These are phyloP conservation scores for Lolium perenne DNA, from an alignment of 176 grass and related monocot genomes.

Conservation along the genomic window DNA sequence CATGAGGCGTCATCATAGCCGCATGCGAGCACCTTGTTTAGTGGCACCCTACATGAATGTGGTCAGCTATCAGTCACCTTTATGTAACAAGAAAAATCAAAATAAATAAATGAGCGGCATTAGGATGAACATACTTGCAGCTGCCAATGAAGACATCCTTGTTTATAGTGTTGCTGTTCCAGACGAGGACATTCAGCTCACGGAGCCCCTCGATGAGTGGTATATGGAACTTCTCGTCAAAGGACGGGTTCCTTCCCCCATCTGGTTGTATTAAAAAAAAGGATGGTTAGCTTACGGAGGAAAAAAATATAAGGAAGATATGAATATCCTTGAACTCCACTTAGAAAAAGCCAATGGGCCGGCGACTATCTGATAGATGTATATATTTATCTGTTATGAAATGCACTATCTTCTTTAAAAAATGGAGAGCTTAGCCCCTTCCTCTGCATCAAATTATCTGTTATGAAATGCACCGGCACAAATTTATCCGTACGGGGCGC, in stretches of 20 bases:
- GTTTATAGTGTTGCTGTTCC: constrained; percentile 86
- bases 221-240: constrained; percentile 84
- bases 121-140: constrained; percentile 56
- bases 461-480: too few relatives aligned
- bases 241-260: constrained; percentile 80
- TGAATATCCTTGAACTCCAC: not conserved
- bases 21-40: constrained; percentile 72
- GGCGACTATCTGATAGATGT: too few relatives aligned
- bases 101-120: not conserved
- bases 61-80: constrained; percentile 12
- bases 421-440: too few relatives aligned
- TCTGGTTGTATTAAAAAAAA: constrained; percentile 37
- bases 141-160: constrained; percentile 74
- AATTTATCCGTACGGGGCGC: too few relatives aligned
- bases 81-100: not conserved
- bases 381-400: too few relatives aligned
- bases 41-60: constrained; percentile 59
- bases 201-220: constrained; percentile 85
- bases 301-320: not conserved
- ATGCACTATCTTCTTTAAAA: too few relatives aligned
- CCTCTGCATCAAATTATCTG: too few relatives aligned
- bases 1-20: constrained; percentile 81
- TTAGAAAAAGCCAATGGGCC: not conserved
- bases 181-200: constrained; percentile 61
- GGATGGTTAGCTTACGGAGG: not conserved